Base-by-base conservation (phyloP, 2,329 filamentous ascomycete species). In the Aspergillus unguis region DNA sequence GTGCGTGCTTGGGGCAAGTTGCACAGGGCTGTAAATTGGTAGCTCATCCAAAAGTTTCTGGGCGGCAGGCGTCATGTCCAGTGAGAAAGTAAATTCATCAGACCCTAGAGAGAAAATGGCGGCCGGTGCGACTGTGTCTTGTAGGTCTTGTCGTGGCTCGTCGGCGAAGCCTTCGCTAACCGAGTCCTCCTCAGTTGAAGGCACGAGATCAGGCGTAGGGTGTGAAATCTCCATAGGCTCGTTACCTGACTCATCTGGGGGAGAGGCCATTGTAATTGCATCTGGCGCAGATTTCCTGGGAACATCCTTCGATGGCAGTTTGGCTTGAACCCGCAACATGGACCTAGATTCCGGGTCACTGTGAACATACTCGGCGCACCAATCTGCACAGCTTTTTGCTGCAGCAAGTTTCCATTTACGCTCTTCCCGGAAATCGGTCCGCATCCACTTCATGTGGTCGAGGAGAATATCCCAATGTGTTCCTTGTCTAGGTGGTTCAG, bases 361-460 rank as follows among this genome's bases (percentile, higher is more conserved):
- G 25, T 81, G 79, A 35, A 90, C 81, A 83, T 90, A 99, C 61
- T 92, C 86, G 0, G 87, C 89, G 70, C 92, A 97, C 63, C 87
- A 88, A 63, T 85, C 78, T 1, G 91, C 94, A 54, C 96, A 78
- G 52, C 86, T 90, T 53, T 86, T 86, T 4, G 92, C 92, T 33
- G 87, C 82, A 2, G 87, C 83, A 65, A 84, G 85, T 73, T 96
- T 97, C 91, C 92, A 96, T 68, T 95, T 96, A 37, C 90, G 80
- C 70, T 97, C 94, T 71, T 96, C 90, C 47, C 88, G 83, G 65
- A 96, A 97, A 71, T 99, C 94, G 1, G 91, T 96, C 46, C 92
- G 84, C 90, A 99, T 95, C 92, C 92, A 97, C 70, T 92, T 95
- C 82, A 92, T 90, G 75, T 99, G 92, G 61, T 91, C 83, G 31